phyloP scores from a whole-genome alignment of 2,329 filamentous ascomycete genomes.

The Aureobasidium sp. region DNA sequence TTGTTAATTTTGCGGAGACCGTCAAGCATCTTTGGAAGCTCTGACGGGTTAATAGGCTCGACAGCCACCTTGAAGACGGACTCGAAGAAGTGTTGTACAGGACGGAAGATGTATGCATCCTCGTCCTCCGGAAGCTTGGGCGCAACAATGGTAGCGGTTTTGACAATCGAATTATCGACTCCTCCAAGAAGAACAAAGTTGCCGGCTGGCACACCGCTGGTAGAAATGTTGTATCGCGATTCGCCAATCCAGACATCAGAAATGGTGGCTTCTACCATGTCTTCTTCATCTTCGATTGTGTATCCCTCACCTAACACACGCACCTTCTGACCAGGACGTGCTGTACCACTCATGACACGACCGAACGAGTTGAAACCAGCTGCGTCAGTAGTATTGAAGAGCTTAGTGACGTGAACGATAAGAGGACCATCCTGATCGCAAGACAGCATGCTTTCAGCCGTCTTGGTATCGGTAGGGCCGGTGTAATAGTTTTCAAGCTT shows the following conservation, averaged over 20 bases:
- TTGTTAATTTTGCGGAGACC: slow-evolving; percentile 96
- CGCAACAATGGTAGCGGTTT: slow-evolving; percentile 85
- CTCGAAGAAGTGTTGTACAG: slow-evolving; percentile 89
- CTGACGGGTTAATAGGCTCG: slow-evolving; percentile 95
- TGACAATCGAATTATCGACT: slow-evolving; percentile 96
- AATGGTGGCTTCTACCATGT: slow-evolving; percentile 84
- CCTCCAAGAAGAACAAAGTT: slow-evolving; percentile 89
- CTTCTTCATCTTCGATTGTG: slow-evolving; percentile 93
- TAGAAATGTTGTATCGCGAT: slow-evolving; percentile 86
- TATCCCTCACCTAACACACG: slow-evolving; percentile 92
- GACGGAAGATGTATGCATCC: slow-evolving; percentile 91
- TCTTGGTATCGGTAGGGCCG: slow-evolving; percentile 74
- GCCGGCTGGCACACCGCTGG: slow-evolving; percentile 85
- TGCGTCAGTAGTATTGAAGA: slow-evolving; percentile 87
- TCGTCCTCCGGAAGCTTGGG: slow-evolving; percentile 76
- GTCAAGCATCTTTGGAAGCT: slow-evolving; percentile 97
- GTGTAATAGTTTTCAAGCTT: slow-evolving; percentile 86
- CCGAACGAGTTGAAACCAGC: slow-evolving; percentile 86
- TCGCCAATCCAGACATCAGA: slow-evolving; percentile 84
- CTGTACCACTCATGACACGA: slow-evolving; percentile 86
- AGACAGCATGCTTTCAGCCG: slow-evolving; percentile 69
- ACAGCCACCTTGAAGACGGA: slow-evolving; percentile 97
- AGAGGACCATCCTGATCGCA: slow-evolving; percentile 88
- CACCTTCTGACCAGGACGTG: slow-evolving; percentile 71
- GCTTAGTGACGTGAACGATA: slow-evolving; percentile 85